A percentile compares a stretch with the other conserved stretches of the same genome.
Conservation (phyloP, 1,139 yeast genomes). For the Geotrichum histeridarum region DNA sequence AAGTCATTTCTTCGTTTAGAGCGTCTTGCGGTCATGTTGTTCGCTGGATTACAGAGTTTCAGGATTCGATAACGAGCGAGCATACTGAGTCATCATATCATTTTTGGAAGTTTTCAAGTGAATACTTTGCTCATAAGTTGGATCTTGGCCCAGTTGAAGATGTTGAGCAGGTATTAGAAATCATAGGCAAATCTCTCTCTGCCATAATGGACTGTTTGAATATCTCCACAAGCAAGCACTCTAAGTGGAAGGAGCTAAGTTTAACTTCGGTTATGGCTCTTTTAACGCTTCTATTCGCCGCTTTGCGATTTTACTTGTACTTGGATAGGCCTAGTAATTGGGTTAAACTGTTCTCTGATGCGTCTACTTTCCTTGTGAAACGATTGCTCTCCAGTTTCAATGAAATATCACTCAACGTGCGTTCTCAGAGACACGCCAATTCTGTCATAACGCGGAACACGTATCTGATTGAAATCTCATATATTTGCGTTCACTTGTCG, state of each 20-base stretch:
- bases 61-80: constrained; percentile 6
- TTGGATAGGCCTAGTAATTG: background rate
- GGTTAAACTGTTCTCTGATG: background rate
- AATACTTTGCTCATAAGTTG: constrained; percentile 5
- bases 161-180: background rate
- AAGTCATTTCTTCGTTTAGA: background rate
- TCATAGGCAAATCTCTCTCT: background rate
- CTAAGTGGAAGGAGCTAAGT: constrained; percentile 2
- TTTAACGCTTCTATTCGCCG: background rate
- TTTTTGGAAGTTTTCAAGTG: constrained; percentile 9
- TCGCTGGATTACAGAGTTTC: background rate
- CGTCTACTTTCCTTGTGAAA: constrained; percentile 2
- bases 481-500: constrained; percentile 10
- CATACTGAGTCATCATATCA: constrained; percentile 5
- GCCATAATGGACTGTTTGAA: background rate
- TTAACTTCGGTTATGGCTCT: background rate
- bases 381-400: constrained; percentile 5
- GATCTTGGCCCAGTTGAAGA: background rate
- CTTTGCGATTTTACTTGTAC: no score
- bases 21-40: background rate
- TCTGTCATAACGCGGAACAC: background rate
- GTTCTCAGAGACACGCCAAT: background rate
- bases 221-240: background rate
- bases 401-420: background rate
- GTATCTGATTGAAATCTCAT: constrained; percentile 8